phyloP scores from a whole-genome alignment of 2,329 filamentous ascomycete genomes.

The Ophiocordyceps camponoti-saundersi region DNA sequence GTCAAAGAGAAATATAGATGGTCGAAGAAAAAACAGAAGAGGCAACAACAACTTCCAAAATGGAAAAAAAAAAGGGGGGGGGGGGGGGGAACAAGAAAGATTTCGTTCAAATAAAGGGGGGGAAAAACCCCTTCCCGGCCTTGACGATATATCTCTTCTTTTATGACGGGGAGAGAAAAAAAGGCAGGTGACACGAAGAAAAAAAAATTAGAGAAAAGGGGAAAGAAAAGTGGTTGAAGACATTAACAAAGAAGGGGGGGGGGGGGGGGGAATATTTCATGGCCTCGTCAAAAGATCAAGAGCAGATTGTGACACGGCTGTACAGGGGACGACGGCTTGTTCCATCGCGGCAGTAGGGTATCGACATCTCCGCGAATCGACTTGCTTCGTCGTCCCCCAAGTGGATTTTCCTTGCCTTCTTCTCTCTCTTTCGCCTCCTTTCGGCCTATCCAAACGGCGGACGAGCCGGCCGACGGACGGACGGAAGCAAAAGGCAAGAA shows the following conservation, averaged over 20 bases:
- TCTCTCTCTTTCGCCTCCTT: slow-evolving; percentile 4
- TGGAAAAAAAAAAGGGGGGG: neutral
- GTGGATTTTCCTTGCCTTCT: neutral
- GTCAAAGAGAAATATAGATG: too few species aligned
- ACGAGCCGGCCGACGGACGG: too few species aligned
- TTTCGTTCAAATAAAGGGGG: neutral
- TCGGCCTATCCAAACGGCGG: slow-evolving; percentile 19
- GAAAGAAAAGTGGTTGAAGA: slow-evolving; percentile 6
- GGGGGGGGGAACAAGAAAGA: neutral
- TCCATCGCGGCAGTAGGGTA: neutral
- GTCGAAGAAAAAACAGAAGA: too few species aligned
- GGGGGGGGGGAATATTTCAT: slow-evolving; percentile 7
- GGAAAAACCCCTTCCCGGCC: slow-evolving; percentile 1
- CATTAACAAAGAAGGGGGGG: slow-evolving; percentile 11
- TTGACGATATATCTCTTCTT: neutral
- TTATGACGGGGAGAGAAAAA: neutral
- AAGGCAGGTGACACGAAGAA: slow-evolving; percentile 11
- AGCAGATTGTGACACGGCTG: slow-evolving; percentile 4
- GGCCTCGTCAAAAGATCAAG: slow-evolving; percentile 13
- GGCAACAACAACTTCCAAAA: too few species aligned
- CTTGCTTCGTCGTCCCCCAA: neutral
- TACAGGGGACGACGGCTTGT: neutral
- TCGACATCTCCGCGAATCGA: neutral
- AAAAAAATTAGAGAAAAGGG: slow-evolving; percentile 6
- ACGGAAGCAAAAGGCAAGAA: too few species aligned